These are phyloP conservation scores for Sarcodon sp. DNA, from an alignment of 768 basidiomycete genomes.

Conservation along the genomic window DNA sequence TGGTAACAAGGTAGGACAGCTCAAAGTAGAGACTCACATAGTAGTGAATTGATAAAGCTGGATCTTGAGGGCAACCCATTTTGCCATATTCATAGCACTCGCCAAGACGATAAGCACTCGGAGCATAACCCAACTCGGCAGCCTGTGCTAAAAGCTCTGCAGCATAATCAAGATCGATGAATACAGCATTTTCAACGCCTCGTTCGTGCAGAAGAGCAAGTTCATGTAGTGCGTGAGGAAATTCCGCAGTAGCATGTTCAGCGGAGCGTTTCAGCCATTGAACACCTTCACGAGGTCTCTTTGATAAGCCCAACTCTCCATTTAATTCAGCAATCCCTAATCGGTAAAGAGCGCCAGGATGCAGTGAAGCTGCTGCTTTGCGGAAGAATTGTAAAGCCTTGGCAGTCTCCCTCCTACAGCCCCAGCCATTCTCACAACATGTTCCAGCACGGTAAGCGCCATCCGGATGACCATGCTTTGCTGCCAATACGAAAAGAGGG, in stretches of 20 bases:
- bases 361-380: slow-evolving; percentile 83
- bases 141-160: slow-evolving; percentile 92
- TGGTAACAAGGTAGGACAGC: background rate
- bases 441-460: slow-evolving; percentile 93
- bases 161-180: slow-evolving; percentile 93
- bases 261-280: slow-evolving; percentile 98
- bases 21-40: slow-evolving; percentile 54
- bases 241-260: slow-evolving; percentile 88
- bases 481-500: slow-evolving; percentile 89
- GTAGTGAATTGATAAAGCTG: slow-evolving; percentile 96
- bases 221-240: slow-evolving; percentile 94
- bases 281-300: slow-evolving; percentile 89
- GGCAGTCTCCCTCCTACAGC: slow-evolving; percentile 81
- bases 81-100: slow-evolving; percentile 99
- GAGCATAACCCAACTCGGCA: slow-evolving; percentile 90
- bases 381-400: slow-evolving; percentile 91
- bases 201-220: slow-evolving; percentile 87
- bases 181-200: slow-evolving; percentile 97
- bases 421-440: slow-evolving; percentile 99
- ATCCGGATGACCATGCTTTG: slow-evolving; percentile 95
- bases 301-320: slow-evolving; percentile 79
- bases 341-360: slow-evolving; percentile 94
- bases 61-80: slow-evolving; percentile 95
- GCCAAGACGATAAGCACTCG: slow-evolving; percentile 88
- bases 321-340: slow-evolving; percentile 94